Base-by-base conservation (phyloP, 345 rosid genomes). In the Camelina neglecta region DNA sequence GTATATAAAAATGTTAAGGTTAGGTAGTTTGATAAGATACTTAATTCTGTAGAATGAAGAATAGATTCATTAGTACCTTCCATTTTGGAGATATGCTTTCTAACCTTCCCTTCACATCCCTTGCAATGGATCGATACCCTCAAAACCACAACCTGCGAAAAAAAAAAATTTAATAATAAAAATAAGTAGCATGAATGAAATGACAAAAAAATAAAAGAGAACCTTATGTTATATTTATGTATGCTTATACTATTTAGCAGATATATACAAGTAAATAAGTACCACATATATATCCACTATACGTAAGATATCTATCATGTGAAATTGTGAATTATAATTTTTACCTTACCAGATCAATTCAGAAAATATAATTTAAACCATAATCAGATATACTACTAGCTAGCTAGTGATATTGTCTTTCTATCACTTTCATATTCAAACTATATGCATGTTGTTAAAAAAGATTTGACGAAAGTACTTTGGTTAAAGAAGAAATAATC, bases 41-140 rank as follows among this genome's bases (percentile, higher is more conserved):
- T 75, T n/a, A 15, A 11, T 1, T 5, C 29, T 62, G 10, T 36
- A 16, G 24, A 47, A 48, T 45, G 66, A 45, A 69, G 24, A 60
- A 18, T 35, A 57, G 35, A 65, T 41, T 63, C 21, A 35, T 51
- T 44, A 13, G 85, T 48, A 80, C 98, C 98, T 90, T 94, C 92
- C 93, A 94, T 94, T 86, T 87, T 94, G 60, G 97, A 87, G 61
- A 94, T 83, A 71, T 94, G 97, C 62, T 87, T 94, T 80, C 92
- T 82, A 36, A 94, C 89, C 84, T 92, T 94, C 75, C 91, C 93
- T 87, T 94, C 98, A 77, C 98, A 94, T 11, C 97, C 98, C 76
- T 89, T 89, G 90, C 98, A 94, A 70, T 94, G 93, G 61, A 94
- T 90, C 50, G 98, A 89, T 59, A 94, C 95, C 82, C 87, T 83